These are phyloP conservation scores for Colletotrichum sp. DNA, from an alignment of 2,329 filamentous ascomycete species.

Conservation along the genomic window DNA sequence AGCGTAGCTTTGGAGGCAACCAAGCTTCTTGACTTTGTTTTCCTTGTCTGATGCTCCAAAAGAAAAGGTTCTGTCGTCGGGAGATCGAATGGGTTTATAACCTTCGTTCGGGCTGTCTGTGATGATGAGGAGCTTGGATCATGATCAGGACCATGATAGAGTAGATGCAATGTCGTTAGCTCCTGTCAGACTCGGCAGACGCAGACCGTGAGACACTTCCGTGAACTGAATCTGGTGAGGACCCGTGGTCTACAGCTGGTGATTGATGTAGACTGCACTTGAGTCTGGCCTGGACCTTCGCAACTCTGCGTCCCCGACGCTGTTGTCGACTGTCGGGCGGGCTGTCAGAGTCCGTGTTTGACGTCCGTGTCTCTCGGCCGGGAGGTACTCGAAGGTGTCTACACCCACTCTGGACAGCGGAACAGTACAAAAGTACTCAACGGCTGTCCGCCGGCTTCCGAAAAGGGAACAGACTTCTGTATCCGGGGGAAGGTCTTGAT, in stretches of 20 bases:
- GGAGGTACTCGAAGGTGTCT: neutral
- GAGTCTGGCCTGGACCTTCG: neutral
- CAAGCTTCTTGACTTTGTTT: conserved; percentile 13
- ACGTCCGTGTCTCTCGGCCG: neutral
- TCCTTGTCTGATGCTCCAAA: conserved; percentile 15
- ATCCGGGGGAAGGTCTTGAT: neutral
- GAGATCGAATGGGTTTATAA: conserved; percentile 19
- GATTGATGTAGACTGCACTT: neutral
- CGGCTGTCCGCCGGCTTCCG: neutral
- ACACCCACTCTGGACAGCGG: neutral
- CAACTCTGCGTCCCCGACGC: conserved; percentile 11
- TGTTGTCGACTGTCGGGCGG: neutral
- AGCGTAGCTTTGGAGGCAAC: neutral
- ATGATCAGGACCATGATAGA: neutral
- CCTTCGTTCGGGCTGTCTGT: neutral
- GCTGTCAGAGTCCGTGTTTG: neutral
- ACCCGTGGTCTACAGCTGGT: neutral
- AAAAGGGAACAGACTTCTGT: neutral
- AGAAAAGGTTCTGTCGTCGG: neutral
- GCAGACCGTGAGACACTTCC: conserved; percentile 4
- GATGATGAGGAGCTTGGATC: neutral
- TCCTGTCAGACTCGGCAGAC: neutral
- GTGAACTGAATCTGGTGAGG: neutral
- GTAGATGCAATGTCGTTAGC: neutral
- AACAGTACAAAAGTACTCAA: neutral